Evolutionary conservation across 352 stramenopile species (phyloP).

Genomic region (Phytophthora cactorum): DNA sequence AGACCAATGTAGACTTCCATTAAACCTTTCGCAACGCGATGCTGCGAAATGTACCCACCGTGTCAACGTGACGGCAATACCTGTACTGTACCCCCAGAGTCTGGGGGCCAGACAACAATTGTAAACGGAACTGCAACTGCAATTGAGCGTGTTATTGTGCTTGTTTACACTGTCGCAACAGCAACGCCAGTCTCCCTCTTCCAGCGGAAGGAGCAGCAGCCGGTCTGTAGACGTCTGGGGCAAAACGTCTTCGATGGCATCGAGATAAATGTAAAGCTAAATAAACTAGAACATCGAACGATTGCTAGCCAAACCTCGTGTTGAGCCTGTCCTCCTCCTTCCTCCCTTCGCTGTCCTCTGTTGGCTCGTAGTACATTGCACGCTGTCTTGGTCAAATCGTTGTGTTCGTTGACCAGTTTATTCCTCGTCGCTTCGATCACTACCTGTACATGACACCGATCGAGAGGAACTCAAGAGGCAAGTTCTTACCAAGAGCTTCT

Average conservation of each 20-base stretch:
- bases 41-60: slow-evolving; percentile 35
- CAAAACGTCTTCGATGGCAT: slow-evolving; percentile 20
- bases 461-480: not conserved
- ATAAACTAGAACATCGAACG: slow-evolving; percentile 32
- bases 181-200: slow-evolving; percentile 45
- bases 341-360: slow-evolving; percentile 17
- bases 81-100: not conserved
- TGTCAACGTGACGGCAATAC: slow-evolving; percentile 28
- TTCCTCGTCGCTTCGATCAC: slow-evolving; percentile 17
- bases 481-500: not conserved
- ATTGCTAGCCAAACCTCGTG: slow-evolving; percentile 36
- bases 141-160: slow-evolving; percentile 40
- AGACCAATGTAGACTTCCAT: not conserved
- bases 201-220: slow-evolving; percentile 45
- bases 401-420: slow-evolving; percentile 3
- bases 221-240: slow-evolving; percentile 11
- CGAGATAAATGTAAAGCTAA: slow-evolving; percentile 34
- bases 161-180: slow-evolving; percentile 47
- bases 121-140: slow-evolving; percentile 6
- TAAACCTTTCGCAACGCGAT: slow-evolving; percentile 15
- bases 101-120: not conserved
- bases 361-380: slow-evolving; percentile 10
- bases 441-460: slow-evolving; percentile 10
- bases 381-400: slow-evolving; percentile 18
- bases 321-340: slow-evolving; percentile 30